Percentiles rank a stretch among this genome's conserved stretches.
phyloP scores from a whole-genome alignment of 1,284 basidiomycete species.

The Mixia osmundae region DNA sequence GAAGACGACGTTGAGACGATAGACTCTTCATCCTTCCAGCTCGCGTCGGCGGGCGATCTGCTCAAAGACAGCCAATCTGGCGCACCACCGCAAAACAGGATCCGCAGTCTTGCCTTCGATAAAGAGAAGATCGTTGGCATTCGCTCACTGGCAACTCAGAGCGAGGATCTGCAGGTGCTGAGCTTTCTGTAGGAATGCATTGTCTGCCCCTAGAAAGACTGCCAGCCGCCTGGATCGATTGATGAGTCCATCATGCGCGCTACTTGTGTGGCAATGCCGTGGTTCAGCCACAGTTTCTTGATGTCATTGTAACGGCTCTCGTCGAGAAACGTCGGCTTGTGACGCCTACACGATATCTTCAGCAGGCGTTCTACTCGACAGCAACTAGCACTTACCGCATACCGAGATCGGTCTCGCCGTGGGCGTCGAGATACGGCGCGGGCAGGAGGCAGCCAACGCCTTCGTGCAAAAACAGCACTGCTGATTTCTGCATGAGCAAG shows the following conservation, averaged over 20 bases:
- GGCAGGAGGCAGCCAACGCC: slow-evolving; percentile 67
- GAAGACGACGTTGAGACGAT: too few relatives aligned
- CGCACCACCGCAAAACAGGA: too few relatives aligned
- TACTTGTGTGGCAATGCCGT: slow-evolving; percentile 71
- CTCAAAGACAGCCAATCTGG: too few relatives aligned
- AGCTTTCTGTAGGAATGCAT: too few relatives aligned
- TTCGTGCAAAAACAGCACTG: slow-evolving; percentile 73
- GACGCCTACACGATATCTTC: slow-evolving; percentile 31
- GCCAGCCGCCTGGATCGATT: slow-evolving; percentile 83
- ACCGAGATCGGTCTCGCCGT: slow-evolving; percentile 80
- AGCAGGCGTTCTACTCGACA: slow-evolving; percentile 2
- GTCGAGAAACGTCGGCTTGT: slow-evolving; percentile 70
- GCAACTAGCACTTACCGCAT: slow-evolving; percentile 41
- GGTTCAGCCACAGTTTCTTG: slow-evolving; percentile 66
- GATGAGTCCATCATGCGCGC: slow-evolving; percentile 69
- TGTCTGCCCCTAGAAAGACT: too few relatives aligned
- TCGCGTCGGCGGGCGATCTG: too few relatives aligned
- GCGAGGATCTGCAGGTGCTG: too few relatives aligned
- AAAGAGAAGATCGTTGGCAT: too few relatives aligned
- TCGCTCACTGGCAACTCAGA: too few relatives aligned
- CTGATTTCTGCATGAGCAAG: slow-evolving; percentile 78
- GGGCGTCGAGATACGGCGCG: slow-evolving; percentile 80
- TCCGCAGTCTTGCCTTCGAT: too few relatives aligned
- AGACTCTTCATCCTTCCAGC: too few relatives aligned
- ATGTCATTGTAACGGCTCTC: slow-evolving; percentile 74